These are phyloP conservation scores for Phytophthora kernoviae DNA, from an alignment of 352 stramenopile species.

Conservation along the genomic window DNA sequence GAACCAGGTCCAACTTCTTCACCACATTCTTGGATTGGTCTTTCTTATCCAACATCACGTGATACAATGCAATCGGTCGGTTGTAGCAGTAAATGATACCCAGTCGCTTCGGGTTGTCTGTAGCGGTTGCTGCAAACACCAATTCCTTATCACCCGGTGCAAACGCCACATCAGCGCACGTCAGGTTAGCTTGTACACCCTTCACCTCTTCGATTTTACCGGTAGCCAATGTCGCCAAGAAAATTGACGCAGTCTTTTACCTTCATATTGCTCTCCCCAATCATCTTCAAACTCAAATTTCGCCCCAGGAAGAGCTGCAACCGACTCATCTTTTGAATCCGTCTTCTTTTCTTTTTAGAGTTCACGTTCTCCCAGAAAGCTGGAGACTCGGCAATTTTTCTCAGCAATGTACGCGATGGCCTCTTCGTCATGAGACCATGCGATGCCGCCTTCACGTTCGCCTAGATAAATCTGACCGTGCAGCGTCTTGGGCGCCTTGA, in stretches of 20 bases:
- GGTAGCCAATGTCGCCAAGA: slow-evolving; percentile 63
- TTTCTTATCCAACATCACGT: slow-evolving; percentile 38
- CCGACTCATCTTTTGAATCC: slow-evolving; percentile 13
- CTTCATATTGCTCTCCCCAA: slow-evolving; percentile 87
- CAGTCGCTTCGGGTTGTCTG: slow-evolving; percentile 56
- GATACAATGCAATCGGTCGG: slow-evolving; percentile 69
- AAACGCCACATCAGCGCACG: slow-evolving; percentile 73
- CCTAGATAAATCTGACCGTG: slow-evolving; percentile 75
- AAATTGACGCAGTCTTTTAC: slow-evolving; percentile 74
- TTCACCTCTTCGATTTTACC: slow-evolving; percentile 70
- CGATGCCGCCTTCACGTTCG: slow-evolving; percentile 71
- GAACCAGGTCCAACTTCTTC: slow-evolving; percentile 44
- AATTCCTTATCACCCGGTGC: slow-evolving; percentile 57
- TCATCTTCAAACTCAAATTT: slow-evolving; percentile 83
- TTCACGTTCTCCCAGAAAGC: slow-evolving; percentile 72
- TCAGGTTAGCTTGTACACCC: slow-evolving; percentile 57
- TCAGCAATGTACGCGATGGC: slow-evolving; percentile 79
- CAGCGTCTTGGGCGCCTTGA: slow-evolving; percentile 71
- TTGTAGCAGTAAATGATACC: slow-evolving; percentile 91
- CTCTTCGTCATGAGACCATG: slow-evolving; percentile 79
- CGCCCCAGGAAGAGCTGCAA: slow-evolving; percentile 29
- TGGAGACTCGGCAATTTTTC: slow-evolving; percentile 48
- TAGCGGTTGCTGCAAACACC: slow-evolving; percentile 70
- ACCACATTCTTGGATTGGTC: slow-evolving; percentile 33
- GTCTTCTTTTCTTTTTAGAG: slow-evolving; percentile 35